Evolutionary conservation across 331 rosid species (phyloP).

Genomic region (Rhamnella rubrinervis): DNA sequence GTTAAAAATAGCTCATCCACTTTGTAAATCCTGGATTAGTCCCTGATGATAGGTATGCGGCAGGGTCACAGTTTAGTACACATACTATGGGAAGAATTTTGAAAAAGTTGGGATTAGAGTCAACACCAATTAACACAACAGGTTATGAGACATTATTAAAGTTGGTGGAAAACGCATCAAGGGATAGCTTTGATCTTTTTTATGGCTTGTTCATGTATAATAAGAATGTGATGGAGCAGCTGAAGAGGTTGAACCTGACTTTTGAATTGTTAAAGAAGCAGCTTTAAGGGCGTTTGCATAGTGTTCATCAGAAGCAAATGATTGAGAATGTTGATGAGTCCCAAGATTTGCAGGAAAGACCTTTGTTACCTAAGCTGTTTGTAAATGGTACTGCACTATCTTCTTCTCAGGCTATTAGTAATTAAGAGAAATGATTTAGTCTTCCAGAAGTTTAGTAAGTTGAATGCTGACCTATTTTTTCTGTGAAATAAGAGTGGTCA

Average conservation of each 20-base stretch:
- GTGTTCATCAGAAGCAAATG: conserved; percentile 48
- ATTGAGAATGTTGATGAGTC: no score
- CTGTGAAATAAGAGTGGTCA: no score
- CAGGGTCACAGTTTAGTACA: conserved; percentile 84
- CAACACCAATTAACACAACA: conserved; percentile 71
- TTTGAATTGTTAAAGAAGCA: conserved; percentile 67
- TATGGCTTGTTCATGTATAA: conserved; percentile 84
- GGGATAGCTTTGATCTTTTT: conserved; percentile 80
- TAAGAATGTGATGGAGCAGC: conserved; percentile 75
- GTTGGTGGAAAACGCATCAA: conserved; percentile 71
- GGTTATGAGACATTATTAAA: conserved; percentile 74
- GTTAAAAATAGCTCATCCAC: no score
- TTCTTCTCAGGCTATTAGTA: no score
- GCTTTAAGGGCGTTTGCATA: conserved; percentile 67
- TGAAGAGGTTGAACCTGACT: conserved; percentile 58
- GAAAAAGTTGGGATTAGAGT: conserved; percentile 59
- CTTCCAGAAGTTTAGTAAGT: no score
- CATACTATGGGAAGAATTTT: conserved; percentile 17
- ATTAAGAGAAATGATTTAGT: no score
- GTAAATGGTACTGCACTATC: no score
- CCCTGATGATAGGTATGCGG: conserved; percentile 58
- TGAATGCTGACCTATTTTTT: no score
- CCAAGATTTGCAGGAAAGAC: no score
- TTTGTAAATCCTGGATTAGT: no score
- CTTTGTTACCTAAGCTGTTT: no score